Percentiles rank a stretch among this genome's conserved stretches.
Conservation (phyloP, 768 basidiomycete species). For the Nidularia pulvinata region DNA sequence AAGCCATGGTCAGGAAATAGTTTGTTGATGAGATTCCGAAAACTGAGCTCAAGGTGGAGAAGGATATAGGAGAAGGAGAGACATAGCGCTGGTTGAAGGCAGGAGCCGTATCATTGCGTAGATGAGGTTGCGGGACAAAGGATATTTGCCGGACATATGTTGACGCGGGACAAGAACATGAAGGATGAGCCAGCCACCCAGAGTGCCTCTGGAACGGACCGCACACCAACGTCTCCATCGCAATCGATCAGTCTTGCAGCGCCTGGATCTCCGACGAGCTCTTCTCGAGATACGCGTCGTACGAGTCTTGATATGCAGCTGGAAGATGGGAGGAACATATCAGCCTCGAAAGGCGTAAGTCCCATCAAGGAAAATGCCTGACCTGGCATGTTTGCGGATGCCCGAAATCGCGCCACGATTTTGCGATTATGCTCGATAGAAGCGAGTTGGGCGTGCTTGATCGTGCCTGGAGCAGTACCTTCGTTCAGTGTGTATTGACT, state of each 20-base stretch:
- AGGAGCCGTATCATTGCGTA: too few relatives aligned
- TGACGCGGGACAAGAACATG: too few relatives aligned
- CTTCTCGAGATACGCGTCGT: slow-evolving; percentile 53
- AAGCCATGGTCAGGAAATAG: too few relatives aligned
- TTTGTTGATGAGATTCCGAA: too few relatives aligned
- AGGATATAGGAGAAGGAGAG: too few relatives aligned
- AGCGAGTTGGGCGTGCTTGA: slow-evolving; percentile 81
- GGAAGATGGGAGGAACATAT: not conserved
- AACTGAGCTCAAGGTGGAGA: too few relatives aligned
- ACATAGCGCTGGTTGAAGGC: too few relatives aligned
- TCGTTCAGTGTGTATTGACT: not conserved
- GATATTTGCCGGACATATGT: too few relatives aligned
- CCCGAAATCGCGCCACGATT: slow-evolving; percentile 67
- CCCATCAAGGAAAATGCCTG: slow-evolving; percentile 8
- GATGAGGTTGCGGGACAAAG: too few relatives aligned
- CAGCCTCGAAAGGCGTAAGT: not conserved
- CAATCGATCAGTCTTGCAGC: slow-evolving; percentile 52
- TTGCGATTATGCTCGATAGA: slow-evolving; percentile 75
- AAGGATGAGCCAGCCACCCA: too few relatives aligned
- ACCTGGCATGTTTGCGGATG: slow-evolving; percentile 53
- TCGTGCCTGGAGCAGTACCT: slow-evolving; percentile 57
- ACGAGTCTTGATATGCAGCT: slow-evolving; percentile 65
- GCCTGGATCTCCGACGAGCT: slow-evolving; percentile 64
- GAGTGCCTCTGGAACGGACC: too few relatives aligned
- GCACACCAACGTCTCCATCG: too few relatives aligned